These are phyloP conservation scores for Keithomyces neogunnii DNA, from an alignment of 2,329 filamentous ascomycete genomes.

Conservation along the genomic window DNA sequence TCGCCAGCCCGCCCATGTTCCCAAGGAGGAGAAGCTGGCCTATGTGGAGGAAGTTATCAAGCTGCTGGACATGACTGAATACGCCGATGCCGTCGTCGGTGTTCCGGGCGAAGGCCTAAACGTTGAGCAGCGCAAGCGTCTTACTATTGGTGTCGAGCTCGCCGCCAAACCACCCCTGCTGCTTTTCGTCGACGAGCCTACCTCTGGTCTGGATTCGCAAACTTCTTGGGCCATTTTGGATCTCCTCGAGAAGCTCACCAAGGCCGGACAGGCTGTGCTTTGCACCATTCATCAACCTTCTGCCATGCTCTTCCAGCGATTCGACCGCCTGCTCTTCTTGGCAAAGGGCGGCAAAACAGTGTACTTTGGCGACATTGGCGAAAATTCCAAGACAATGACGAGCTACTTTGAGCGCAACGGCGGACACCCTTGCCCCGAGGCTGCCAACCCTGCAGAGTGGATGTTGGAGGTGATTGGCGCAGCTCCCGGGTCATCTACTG, in stretches of 20 bases:
- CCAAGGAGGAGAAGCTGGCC: constrained; percentile 67
- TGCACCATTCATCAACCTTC: constrained; percentile 98
- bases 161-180: constrained; percentile 84
- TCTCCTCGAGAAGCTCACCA: constrained; percentile 80
- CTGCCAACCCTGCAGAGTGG: constrained; percentile 76
- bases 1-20: constrained; percentile 69
- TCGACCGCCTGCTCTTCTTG: constrained; percentile 72
- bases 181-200: constrained; percentile 91
- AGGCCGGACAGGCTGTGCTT: constrained; percentile 85
- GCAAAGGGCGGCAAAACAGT: constrained; percentile 68
- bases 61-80: constrained; percentile 81
- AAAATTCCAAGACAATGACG: constrained; percentile 59
- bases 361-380: constrained; percentile 73
- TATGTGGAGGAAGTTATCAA: constrained; percentile 90
- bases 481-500: constrained; percentile 53
- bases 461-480: constrained; percentile 59
- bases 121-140: constrained; percentile 61
- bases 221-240: constrained; percentile 89
- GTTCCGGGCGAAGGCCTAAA: constrained; percentile 81
- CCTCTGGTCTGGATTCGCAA: constrained; percentile 86
- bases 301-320: constrained; percentile 87
- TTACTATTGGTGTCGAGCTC: constrained; percentile 94
- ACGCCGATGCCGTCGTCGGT: constrained; percentile 85
- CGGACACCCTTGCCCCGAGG: constrained; percentile 52
- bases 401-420: constrained; percentile 71